Base-by-base conservation (phyloP, 148 eudicot species). In the Nyssa sinensis region DNA sequence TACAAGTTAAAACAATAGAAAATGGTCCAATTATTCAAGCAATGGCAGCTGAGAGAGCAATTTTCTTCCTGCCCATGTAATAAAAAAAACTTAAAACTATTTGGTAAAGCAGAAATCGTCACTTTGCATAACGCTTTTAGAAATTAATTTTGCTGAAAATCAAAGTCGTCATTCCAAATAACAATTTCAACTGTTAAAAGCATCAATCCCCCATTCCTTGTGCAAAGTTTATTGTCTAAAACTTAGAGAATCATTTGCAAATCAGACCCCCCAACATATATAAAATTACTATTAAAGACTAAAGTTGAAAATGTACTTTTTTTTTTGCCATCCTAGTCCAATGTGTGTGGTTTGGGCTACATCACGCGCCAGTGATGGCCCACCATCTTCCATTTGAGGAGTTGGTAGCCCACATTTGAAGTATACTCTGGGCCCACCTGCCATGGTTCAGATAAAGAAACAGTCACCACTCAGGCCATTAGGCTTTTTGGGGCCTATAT, bases 331-430 rank as follows among this genome's bases (percentile, higher is more conserved):
- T 37, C 4, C 44, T n/a, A n/a, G n/a, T n/a, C n/a, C n/a, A n/a
- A n/a, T 37, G n/a, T n/a, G 35, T 30, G 11, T 33, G 16, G 16
- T 23, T 34, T 66, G 70, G 70, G 53, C 70, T 32, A 66, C 55
- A 66, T 39, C 55, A 66, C 70, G 55, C 55, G 53, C 55, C 39
- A 27, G 21, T 4, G 55, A n/a, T 66, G 70, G 49, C 70, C 70
- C 55, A 66, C 70, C 53, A 41, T 13, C 32, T 24, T 25, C 69
- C 35, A 4, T 34, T 24, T 11, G 37, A 66, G 41, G 69, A 35
- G 53, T 35, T 66, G 55, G 29, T 66, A 66, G 51, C 51, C 49
- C 66, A 17, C 66, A 32, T 8, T 25, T 2, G 32, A 31, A 32
- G 57, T 49, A 14, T 3, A 37, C 44, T 13, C 4, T 49, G 57